Percentiles rank a stretch among this genome's conserved stretches.
These are phyloP conservation scores for Nemania sp. DNA, from an alignment of 2,329 filamentous ascomycete genomes.

Conservation along the genomic window DNA sequence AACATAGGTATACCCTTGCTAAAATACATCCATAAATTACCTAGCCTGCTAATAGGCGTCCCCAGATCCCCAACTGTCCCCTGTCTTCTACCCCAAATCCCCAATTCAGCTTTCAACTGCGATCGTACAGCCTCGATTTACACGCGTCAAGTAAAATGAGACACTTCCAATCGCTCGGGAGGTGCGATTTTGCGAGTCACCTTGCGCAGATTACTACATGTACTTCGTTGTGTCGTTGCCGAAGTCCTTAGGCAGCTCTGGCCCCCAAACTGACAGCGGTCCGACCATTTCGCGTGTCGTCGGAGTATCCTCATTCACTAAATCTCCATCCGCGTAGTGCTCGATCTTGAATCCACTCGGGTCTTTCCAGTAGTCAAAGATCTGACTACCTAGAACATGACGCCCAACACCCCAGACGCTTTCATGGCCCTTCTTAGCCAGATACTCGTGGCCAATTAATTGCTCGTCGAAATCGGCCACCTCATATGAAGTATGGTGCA, in stretches of 20 bases:
- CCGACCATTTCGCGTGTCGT: constrained; percentile 49
- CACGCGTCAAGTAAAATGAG: too few species aligned
- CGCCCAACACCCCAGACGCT: constrained; percentile 69
- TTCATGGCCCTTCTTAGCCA: constrained; percentile 63
- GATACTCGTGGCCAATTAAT: constrained; percentile 67
- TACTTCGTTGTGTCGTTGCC: constrained; percentile 34
- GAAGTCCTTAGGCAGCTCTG: constrained; percentile 41
- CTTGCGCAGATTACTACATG: constrained; percentile 2
- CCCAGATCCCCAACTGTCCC: too few species aligned
- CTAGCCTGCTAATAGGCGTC: too few species aligned
- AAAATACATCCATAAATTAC: too few species aligned
- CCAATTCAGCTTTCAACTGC: too few species aligned
- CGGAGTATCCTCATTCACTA: constrained; percentile 61
- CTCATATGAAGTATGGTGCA: constrained; percentile 69
- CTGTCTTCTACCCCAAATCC: too few species aligned
- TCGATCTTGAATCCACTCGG: constrained; percentile 59
- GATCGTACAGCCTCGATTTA: too few species aligned
- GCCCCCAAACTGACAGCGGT: constrained; percentile 42
- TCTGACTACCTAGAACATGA: constrained; percentile 67
- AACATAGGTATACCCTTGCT: too few species aligned
- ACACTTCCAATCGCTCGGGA: background rate
- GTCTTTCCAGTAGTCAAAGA: constrained; percentile 61
- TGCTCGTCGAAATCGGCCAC: constrained; percentile 70
- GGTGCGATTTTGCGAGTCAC: background rate
- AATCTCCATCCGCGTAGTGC: constrained; percentile 70